phyloP scores from a whole-genome alignment of 208 protist genomes.

The Leishmania gerbilli region DNA sequence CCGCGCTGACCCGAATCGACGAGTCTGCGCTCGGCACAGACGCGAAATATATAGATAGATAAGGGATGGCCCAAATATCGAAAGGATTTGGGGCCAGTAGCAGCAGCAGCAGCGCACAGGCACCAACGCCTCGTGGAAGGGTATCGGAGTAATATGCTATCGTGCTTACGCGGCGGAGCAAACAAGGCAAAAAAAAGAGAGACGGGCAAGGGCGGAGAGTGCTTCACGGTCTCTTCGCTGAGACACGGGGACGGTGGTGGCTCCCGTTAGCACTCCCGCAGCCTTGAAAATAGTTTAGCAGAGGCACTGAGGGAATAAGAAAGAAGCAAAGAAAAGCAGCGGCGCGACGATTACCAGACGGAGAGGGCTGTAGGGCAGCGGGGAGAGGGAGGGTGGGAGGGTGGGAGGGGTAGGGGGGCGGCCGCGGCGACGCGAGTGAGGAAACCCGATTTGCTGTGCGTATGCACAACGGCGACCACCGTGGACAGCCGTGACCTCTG shows the following conservation, averaged over 20 bases:
- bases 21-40: too few species aligned
- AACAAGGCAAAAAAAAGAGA: neutral
- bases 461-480: neutral
- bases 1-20: too few species aligned
- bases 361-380: neutral
- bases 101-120: too few species aligned
- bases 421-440: neutral
- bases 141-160: neutral
- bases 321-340: neutral
- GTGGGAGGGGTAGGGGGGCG: neutral
- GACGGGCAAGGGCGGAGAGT: neutral
- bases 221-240: neutral
- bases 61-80: neutral
- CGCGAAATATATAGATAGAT: neutral
- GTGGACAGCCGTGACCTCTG: neutral
- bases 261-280: neutral
- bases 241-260: neutral
- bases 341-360: neutral
- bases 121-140: neutral
- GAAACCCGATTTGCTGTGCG: neutral
- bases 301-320: too few species aligned
- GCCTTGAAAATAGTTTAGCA: neutral
- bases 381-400: neutral
- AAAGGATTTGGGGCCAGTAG: too few species aligned
- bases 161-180: too few species aligned